Base-by-base conservation (phyloP, 768 basidiomycete species). In the Tylopilus rubrobrunneus region DNA sequence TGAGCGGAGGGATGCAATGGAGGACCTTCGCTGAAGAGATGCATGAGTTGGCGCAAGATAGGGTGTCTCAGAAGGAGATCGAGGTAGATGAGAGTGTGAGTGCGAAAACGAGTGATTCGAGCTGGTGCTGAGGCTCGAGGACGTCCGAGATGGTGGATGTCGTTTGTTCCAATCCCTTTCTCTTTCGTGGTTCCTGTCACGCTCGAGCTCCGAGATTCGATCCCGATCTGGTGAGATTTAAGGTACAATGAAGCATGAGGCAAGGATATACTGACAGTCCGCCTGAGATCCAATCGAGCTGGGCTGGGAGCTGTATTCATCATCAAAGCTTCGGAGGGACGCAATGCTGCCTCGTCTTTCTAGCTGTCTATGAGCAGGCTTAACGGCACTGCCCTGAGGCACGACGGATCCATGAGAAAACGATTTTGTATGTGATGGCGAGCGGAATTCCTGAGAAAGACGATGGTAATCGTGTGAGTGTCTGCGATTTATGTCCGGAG, bases 141-240 rank as follows among this genome's bases (percentile, higher is more conserved):
- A 69, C 17, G 78, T 72, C n/a, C 77, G 78, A 56, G 61, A 60
- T 19, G 62, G 68, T 17, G 67, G 61, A 21, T 72, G 71, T 11
- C 73, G 76, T 56, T 72, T 79, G 62, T 83, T 83, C 82, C 83
- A 82, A 48, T 76, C 75, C 33, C 78, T 73, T 59, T 83, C 84
- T 37, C 76, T 73, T 51, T 82, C 80, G 28, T 70, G 55, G 44
- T 73, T 72, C 44, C 69, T 73, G 48, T 82, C 81, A 42, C 62
- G 64, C 50, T 77, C 76, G 23, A 74, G 50, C 44, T 78, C 78
- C 37, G 62, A 64, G 6, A 71, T 62, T 34, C 71, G 72, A 40
- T 82, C 81, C 45, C 65, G 71, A 65, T 79, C 83, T 84, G 53
- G 23, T 9, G 50, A 61, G 46, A 21, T 14, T 12, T 44, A 25